These are phyloP conservation scores for Isatis tinctoria DNA, from an alignment of 345 rosid genomes.

Conservation along the genomic window DNA sequence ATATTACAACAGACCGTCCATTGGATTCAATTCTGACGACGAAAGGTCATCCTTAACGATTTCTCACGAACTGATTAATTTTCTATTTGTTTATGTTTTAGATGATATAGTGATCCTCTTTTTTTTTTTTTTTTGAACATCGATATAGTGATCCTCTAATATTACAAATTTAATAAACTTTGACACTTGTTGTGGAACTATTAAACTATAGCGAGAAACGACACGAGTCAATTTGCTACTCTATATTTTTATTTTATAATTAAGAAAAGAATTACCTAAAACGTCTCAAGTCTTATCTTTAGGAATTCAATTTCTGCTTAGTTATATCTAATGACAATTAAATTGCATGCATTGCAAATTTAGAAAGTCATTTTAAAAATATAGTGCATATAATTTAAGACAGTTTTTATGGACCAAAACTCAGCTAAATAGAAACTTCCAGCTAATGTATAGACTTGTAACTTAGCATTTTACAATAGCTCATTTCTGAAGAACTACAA, in stretches of 20 bases:
- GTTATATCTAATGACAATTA: background rate
- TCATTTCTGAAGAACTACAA: background rate
- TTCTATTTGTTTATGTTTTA: background rate
- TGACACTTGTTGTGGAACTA: background rate
- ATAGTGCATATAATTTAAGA: background rate
- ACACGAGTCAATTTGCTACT: constrained; percentile 21
- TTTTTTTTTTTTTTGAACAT: too few species aligned
- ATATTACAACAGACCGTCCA: background rate
- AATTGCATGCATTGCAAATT: background rate
- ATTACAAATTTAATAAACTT: background rate
- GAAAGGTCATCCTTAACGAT: background rate
- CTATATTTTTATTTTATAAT: background rate
- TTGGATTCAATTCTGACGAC: background rate
- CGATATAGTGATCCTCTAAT: background rate
- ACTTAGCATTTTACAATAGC: background rate
- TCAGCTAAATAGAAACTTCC: background rate
- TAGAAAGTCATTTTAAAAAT: background rate
- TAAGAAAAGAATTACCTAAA: background rate
- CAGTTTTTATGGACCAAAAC: background rate
- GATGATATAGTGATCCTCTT: background rate
- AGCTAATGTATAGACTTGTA: background rate
- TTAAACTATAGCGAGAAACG: constrained; percentile 4
- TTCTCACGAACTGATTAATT: background rate
- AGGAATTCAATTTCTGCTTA: background rate
- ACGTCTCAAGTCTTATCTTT: constrained; percentile 3